Evolutionary conservation across 495 filamentous ascomycete genomes (phyloP).

Genomic region (Darksidea phi): DNA sequence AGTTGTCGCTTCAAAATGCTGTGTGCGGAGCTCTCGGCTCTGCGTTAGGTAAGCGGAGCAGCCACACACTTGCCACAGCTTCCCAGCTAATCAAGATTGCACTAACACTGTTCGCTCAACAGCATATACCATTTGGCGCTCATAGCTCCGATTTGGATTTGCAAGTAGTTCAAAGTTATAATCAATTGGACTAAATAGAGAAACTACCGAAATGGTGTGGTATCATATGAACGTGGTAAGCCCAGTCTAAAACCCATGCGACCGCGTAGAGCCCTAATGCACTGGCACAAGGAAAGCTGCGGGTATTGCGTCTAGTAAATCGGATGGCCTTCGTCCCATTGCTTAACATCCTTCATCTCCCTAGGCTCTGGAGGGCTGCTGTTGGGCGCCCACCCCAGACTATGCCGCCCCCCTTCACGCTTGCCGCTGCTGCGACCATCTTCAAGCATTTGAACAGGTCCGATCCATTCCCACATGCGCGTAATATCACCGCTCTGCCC

Average conservation of each 20-base stretch:
- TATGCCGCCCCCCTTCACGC: constrained; percentile 54
- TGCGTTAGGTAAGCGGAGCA: constrained; percentile 13
- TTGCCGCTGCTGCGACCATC: constrained; percentile 42
- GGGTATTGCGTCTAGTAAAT: constrained; percentile 33
- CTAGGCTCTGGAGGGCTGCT: constrained; percentile 19
- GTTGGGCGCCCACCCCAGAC: constrained; percentile 26
- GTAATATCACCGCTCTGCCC: constrained; percentile 80
- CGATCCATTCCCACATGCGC: constrained; percentile 96
- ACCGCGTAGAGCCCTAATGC: background rate
- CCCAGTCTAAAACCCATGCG: background rate
- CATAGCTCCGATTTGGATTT: too few species aligned
- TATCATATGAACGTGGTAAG: constrained; percentile 10
- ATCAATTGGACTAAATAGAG: background rate
- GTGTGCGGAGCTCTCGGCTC: constrained; percentile 32
- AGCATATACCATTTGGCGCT: too few species aligned
- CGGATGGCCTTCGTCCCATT: constrained; percentile 38
- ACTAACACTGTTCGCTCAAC: too few species aligned
- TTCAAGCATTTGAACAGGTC: constrained; percentile 49
- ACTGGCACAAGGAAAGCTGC: background rate
- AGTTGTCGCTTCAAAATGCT: constrained; percentile 9
- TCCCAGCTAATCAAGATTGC: background rate
- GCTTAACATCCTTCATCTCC: constrained; percentile 15
- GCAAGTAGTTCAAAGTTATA: background rate
- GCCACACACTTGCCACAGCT: constrained; percentile 18
- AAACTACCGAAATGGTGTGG: constrained; percentile 14